These are phyloP conservation scores for Nephelium lappaceum DNA, from an alignment of 345 rosid species.

Conservation along the genomic window DNA sequence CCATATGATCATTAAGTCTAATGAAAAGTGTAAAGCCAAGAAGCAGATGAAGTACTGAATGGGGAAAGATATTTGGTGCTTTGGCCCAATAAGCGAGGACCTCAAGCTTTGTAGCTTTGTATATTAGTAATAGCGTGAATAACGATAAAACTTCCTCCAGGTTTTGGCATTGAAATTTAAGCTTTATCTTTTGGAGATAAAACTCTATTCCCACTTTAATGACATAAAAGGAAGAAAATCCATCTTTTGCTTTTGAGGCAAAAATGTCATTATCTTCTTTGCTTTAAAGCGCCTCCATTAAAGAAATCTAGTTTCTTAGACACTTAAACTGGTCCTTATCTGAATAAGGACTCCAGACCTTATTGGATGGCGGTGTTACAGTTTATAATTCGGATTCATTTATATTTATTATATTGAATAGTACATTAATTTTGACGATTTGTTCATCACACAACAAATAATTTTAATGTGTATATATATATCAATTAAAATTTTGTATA, in stretches of 20 bases:
- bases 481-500: no score
- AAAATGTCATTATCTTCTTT: background rate
- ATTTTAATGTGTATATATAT: no score
- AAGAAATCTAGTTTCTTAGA: background rate
- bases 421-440: no score
- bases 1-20: no score
- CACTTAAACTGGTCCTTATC: no score
- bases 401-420: no score
- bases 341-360: no score
- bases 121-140: background rate
- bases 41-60: background rate
- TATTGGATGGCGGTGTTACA: no score
- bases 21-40: no score
- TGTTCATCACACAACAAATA: no score
- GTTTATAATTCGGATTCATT: no score
- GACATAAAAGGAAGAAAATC: background rate
- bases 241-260: background rate
- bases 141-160: background rate
- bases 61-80: no score
- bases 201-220: background rate
- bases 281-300: background rate
- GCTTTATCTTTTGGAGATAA: background rate
- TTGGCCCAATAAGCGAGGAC: background rate
- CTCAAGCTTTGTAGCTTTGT: background rate
- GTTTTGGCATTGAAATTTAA: background rate